These are phyloP conservation scores for Papiliotrema flavescens DNA, from an alignment of 1,284 basidiomycete species.

Conservation along the genomic window DNA sequence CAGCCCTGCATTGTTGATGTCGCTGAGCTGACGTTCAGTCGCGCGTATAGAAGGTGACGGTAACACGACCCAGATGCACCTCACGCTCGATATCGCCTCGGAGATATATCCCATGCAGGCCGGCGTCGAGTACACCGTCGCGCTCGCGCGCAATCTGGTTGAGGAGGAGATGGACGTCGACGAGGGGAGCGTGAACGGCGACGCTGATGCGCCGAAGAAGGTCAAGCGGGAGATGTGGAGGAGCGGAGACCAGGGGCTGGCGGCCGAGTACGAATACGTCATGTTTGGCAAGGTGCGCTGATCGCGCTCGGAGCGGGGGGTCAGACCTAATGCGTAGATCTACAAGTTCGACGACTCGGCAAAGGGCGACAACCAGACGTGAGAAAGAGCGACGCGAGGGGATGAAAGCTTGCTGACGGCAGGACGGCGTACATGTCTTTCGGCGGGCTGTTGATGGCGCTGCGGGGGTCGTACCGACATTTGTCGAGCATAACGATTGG, in stretches of 20 bases:
- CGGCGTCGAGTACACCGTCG: slow-evolving; percentile 76
- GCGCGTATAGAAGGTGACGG: slow-evolving; percentile 80
- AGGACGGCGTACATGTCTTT: slow-evolving; percentile 95
- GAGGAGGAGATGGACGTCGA: slow-evolving; percentile 58
- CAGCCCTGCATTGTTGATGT: slow-evolving; percentile 5
- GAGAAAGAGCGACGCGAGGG: slow-evolving; percentile 1
- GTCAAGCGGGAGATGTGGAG: slow-evolving; percentile 84
- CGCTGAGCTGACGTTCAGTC: slow-evolving; percentile 53
- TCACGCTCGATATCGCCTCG: slow-evolving; percentile 86
- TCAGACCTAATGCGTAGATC: slow-evolving; percentile 56
- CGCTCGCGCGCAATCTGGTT: slow-evolving; percentile 73
- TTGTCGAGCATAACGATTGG: slow-evolving; percentile 88
- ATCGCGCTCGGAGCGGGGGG: background rate
- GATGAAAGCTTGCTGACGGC: slow-evolving; percentile 3
- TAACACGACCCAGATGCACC: slow-evolving; percentile 81
- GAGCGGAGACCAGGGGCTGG: slow-evolving; percentile 71
- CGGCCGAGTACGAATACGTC: slow-evolving; percentile 97
- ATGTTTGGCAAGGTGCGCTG: slow-evolving; percentile 91
- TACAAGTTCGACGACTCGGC: slow-evolving; percentile 91
- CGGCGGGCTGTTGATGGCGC: slow-evolving; percentile 91
- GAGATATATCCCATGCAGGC: slow-evolving; percentile 73
- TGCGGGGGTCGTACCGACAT: slow-evolving; percentile 90
- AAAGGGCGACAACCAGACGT: slow-evolving; percentile 54
- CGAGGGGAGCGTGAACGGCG: slow-evolving; percentile 20
- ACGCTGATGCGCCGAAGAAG: slow-evolving; percentile 60